Evolutionary conservation across 2,329 filamentous ascomycete species (phyloP).

Genomic region (Fusarium sp.): DNA sequence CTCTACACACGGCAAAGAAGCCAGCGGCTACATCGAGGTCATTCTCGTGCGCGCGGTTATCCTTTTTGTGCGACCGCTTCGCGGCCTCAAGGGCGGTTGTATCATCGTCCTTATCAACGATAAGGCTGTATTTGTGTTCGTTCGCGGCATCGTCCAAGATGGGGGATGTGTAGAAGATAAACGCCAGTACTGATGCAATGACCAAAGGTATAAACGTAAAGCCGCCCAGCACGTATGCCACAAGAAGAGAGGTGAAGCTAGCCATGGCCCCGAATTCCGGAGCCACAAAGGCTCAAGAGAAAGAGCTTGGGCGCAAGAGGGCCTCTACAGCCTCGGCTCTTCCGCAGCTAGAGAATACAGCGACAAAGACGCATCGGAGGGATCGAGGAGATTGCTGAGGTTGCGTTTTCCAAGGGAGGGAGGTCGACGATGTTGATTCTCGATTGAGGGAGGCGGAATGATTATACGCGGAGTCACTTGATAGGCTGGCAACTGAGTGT

Average conservation of each 20-base stretch:
- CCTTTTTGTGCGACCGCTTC: slow-evolving; percentile 69
- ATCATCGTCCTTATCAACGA: slow-evolving; percentile 73
- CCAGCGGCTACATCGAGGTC: slow-evolving; percentile 86
- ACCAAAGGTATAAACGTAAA: slow-evolving; percentile 87
- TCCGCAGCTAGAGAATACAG: slow-evolving; percentile 27
- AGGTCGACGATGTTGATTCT: slow-evolving; percentile 26
- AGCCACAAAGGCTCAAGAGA: slow-evolving; percentile 36
- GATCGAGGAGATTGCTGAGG: background rate
- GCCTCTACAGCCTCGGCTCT: slow-evolving; percentile 37
- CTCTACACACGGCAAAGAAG: slow-evolving; percentile 94
- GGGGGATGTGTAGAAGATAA: slow-evolving; percentile 78
- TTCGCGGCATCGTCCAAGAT: slow-evolving; percentile 56
- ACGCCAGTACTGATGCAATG: slow-evolving; percentile 68
- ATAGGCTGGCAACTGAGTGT: slow-evolving; percentile 37
- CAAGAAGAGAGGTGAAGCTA: slow-evolving; percentile 69
- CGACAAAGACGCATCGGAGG: slow-evolving; percentile 35
- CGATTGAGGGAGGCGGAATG: slow-evolving; percentile 33
- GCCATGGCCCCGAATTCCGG: slow-evolving; percentile 57
- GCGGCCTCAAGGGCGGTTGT: slow-evolving; percentile 71
- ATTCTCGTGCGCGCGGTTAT: slow-evolving; percentile 65
- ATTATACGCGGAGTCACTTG: slow-evolving; percentile 40
- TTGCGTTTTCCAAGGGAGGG: slow-evolving; percentile 17
- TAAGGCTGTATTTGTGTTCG: slow-evolving; percentile 49
- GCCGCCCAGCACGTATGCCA: slow-evolving; percentile 86
- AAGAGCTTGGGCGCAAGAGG: slow-evolving; percentile 32